These are phyloP conservation scores for Pholiota conissans DNA, from an alignment of 768 basidiomycete genomes.

Conservation along the genomic window DNA sequence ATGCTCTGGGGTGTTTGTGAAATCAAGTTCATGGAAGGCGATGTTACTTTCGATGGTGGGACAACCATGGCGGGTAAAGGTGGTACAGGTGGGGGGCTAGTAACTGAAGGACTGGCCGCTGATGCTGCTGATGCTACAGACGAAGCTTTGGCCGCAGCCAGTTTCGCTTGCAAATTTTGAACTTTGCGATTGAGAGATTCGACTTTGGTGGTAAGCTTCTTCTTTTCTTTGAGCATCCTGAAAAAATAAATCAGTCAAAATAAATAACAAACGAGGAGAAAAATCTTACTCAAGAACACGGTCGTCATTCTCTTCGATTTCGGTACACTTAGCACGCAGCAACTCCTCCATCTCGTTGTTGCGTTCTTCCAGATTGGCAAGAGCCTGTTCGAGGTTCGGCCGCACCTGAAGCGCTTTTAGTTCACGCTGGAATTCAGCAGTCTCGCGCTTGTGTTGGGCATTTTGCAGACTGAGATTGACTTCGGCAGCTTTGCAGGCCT, in stretches of 20 bases:
- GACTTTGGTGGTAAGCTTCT: constrained; percentile 69
- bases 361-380: constrained; percentile 65
- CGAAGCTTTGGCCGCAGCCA: constrained; percentile 51
- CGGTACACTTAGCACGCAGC: constrained; percentile 64
- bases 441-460: constrained; percentile 67
- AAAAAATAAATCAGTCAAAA: neutral
- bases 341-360: constrained; percentile 78
- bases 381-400: constrained; percentile 53
- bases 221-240: constrained; percentile 80
- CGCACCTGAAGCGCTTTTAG: constrained; percentile 50
- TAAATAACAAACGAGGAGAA: neutral
- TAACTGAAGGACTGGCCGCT: constrained; percentile 9
- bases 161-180: constrained; percentile 67
- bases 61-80: neutral
- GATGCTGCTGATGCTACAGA: constrained; percentile 12
- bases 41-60: neutral
- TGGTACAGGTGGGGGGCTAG: constrained; percentile 1
- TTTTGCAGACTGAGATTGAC: constrained; percentile 63
- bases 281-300: constrained; percentile 69
- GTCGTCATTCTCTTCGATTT: constrained; percentile 87
- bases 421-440: constrained; percentile 58
- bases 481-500: constrained; percentile 60
- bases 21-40: neutral
- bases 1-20: constrained; percentile 8
- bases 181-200: constrained; percentile 74